These are phyloP conservation scores for Arthromyces matolae DNA, from an alignment of 768 basidiomycete genomes.

Conservation along the genomic window DNA sequence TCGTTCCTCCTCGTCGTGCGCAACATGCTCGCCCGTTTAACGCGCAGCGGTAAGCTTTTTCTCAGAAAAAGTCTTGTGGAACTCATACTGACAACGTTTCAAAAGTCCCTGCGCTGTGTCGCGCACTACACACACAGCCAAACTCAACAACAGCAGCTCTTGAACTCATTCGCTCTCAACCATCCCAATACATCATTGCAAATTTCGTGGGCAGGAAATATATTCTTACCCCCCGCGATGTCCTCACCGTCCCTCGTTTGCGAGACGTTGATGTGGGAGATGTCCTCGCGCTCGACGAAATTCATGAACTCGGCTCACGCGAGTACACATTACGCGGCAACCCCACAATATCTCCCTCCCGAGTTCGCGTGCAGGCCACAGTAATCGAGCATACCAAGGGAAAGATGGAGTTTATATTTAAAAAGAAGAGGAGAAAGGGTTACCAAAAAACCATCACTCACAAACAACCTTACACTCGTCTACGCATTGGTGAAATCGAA, in stretches of 20 bases:
- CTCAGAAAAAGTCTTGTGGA: too few relatives aligned
- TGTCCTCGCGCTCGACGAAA: constrained; percentile 73
- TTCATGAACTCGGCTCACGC: constrained; percentile 93
- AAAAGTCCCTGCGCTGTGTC: constrained; percentile 14
- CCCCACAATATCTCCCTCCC: constrained; percentile 60
- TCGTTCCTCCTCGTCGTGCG: constrained; percentile 2
- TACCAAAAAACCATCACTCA: constrained; percentile 92
- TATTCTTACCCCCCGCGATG: constrained; percentile 84
- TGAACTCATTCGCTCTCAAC: constrained; percentile 82
- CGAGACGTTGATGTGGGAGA: constrained; percentile 86
- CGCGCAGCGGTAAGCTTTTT: constrained; percentile 29
- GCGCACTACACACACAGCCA: constrained; percentile 24
- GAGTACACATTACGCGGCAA: constrained; percentile 88
- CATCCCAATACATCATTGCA: constrained; percentile 89
- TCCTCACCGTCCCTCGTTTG: constrained; percentile 90
- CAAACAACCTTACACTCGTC: constrained; percentile 94
- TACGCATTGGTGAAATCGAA: constrained; percentile 83
- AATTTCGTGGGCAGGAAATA: constrained; percentile 84
- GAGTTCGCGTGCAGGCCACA: constrained; percentile 77
- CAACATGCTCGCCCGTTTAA: constrained; percentile 25
- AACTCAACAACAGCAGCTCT: constrained; percentile 59
- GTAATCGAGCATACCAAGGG: constrained; percentile 99
- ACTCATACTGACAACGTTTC: constrained; percentile 1
- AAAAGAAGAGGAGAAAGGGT: constrained; percentile 98
- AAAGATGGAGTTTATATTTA: constrained; percentile 85